Evolutionary conservation across 257 asterid species (phyloP).

Genomic region (Salvia miltiorrhiza): DNA sequence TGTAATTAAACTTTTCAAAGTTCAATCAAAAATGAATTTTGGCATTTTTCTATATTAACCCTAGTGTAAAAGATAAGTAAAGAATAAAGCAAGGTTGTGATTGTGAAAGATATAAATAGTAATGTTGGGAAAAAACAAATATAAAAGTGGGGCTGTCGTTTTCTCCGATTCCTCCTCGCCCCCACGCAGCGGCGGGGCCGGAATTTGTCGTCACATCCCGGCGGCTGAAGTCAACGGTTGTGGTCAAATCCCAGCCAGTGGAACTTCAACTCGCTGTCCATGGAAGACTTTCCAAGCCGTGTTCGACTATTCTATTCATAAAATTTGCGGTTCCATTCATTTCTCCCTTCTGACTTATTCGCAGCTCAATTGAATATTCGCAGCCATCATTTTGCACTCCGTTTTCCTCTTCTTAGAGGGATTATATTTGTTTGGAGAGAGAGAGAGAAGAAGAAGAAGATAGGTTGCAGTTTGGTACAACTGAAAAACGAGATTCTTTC

Average conservation of each 20-base stretch:
- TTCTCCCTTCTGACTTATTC: conserved; percentile 28
- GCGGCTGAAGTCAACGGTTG: conserved; percentile 11
- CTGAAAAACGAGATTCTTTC: neutral
- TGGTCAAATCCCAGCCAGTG: conserved; percentile 18
- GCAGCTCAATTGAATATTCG: conserved; percentile 7
- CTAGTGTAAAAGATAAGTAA: no score
- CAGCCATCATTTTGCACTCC: conserved; percentile 8
- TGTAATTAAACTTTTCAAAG: no score
- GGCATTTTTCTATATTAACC: no score
- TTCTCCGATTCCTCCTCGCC: neutral
- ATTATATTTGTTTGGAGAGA: neutral
- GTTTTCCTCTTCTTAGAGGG: neutral
- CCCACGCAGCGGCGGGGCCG: no score
- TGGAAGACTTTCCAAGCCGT: conserved; percentile 16
- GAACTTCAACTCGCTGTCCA: conserved; percentile 12
- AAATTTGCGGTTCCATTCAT: conserved; percentile 15
- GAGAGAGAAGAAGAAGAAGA: neutral
- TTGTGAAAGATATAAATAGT: no score
- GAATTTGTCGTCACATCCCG: neutral
- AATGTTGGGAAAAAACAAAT: no score
- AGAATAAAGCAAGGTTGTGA: no score
- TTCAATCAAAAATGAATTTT: no score
- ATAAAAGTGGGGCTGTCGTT: neutral
- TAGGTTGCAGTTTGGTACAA: neutral
- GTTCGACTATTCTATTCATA: neutral